Conservation (phyloP, 352 stramenopile genomes). For the Phytophthora brassicae region DNA sequence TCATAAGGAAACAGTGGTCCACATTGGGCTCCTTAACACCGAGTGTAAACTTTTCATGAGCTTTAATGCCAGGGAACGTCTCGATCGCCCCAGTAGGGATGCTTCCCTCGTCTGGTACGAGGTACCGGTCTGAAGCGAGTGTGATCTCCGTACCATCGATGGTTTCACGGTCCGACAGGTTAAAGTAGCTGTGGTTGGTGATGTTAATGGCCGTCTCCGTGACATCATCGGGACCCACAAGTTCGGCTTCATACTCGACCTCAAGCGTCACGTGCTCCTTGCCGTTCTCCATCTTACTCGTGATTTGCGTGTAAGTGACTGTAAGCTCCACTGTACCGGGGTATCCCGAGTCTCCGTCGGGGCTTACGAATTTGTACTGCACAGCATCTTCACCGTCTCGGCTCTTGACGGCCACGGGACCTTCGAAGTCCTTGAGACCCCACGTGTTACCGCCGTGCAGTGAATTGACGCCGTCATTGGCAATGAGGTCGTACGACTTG, state of each 20-base stretch:
- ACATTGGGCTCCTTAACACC: conserved; percentile 33
- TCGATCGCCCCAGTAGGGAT: conserved; percentile 31
- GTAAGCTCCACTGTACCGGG: conserved; percentile 24
- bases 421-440: conserved; percentile 28
- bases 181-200: conserved; percentile 38
- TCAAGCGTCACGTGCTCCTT: conserved; percentile 30
- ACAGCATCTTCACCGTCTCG: conserved; percentile 26
- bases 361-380: conserved; percentile 28
- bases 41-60: conserved; percentile 23
- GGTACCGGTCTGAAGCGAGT: conserved; percentile 28
- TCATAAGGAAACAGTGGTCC: conserved; percentile 36
- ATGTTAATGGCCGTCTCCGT: conserved; percentile 36
- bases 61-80: conserved; percentile 31
- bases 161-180: conserved; percentile 29
- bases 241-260: conserved; percentile 28
- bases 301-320: conserved; percentile 29
- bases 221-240: conserved; percentile 25
- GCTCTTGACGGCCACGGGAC: conserved; percentile 16
- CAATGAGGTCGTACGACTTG: conserved; percentile 33
- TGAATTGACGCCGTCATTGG: conserved; percentile 30
- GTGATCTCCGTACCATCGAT: conserved; percentile 30
- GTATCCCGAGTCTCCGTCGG: conserved; percentile 32
- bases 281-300: conserved; percentile 23
- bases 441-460: conserved; percentile 33
- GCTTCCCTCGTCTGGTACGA: conserved; percentile 28